Conservation (phyloP, 257 asterid species). For the Vinca minor region DNA sequence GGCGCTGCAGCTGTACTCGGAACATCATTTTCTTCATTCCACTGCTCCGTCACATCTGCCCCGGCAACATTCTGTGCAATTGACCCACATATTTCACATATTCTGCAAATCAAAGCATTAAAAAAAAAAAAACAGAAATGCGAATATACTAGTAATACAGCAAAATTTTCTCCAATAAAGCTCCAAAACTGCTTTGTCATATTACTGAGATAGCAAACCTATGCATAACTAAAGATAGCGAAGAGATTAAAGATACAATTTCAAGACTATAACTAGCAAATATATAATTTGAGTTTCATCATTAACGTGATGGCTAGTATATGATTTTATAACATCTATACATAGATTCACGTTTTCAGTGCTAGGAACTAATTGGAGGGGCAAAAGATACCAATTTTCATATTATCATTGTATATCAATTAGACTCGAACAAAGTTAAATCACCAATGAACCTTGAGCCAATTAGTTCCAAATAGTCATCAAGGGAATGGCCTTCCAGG, state of each 20-base stretch:
- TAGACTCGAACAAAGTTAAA: background rate
- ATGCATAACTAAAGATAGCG: too few relatives aligned
- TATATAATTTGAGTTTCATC: background rate
- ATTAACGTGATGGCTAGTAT: background rate
- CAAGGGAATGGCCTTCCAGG: too few relatives aligned
- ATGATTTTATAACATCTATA: background rate
- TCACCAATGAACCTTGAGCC: too few relatives aligned
- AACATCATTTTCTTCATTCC: slow-evolving; percentile 34
- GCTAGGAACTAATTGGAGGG: background rate
- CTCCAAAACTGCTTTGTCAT: too few relatives aligned
- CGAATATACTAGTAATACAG: too few relatives aligned
- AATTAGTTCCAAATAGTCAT: too few relatives aligned
- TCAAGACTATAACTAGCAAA: too few relatives aligned
- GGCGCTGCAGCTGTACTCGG: slow-evolving; percentile 16
- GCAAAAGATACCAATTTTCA: background rate
- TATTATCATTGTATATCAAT: background rate
- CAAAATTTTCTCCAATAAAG: too few relatives aligned
- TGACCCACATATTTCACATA: slow-evolving; percentile 76
- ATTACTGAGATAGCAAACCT: too few relatives aligned
- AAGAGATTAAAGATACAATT: too few relatives aligned
- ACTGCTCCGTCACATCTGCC: slow-evolving; percentile 28
- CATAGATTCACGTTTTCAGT: background rate
- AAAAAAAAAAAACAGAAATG: too few relatives aligned
- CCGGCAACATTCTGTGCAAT: slow-evolving; percentile 62
- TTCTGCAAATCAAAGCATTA: too few relatives aligned